phyloP scores from a whole-genome alignment of 2,329 filamentous ascomycete species.

The Fusarium drepaniforme region DNA sequence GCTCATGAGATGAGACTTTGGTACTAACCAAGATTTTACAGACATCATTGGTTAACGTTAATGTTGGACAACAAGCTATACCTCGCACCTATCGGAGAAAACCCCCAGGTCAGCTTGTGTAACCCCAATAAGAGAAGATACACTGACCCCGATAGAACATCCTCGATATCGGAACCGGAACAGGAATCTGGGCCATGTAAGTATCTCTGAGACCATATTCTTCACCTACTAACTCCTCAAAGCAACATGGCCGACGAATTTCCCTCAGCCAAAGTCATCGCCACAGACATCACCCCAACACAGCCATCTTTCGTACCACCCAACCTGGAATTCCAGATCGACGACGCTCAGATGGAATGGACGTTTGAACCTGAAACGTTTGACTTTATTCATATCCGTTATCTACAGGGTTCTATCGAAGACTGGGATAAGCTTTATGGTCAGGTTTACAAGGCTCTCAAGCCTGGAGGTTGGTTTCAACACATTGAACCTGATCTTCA shows the following conservation, averaged over 20 bases:
- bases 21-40: not conserved
- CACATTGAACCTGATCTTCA: conserved; percentile 42
- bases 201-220: accelerated
- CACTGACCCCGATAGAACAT: conserved; percentile 17
- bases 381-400: conserved; percentile 51
- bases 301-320: conserved; percentile 46
- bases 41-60: conserved; percentile 39
- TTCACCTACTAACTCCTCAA: not conserved
- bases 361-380: conserved; percentile 47
- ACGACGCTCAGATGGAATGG: conserved; percentile 57
- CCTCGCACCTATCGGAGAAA: conserved; percentile 32
- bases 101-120: conserved; percentile 19
- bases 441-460: conserved; percentile 32
- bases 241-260: conserved; percentile 40
- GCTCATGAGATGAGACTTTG: not conserved
- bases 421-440: conserved; percentile 45
- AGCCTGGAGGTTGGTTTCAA: conserved; percentile 43
- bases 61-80: conserved; percentile 39
- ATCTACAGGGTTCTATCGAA: conserved; percentile 43
- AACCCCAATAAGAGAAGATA: accelerated
- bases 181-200: conserved; percentile 42
- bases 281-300: conserved; percentile 35
- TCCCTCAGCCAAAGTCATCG: conserved; percentile 36
- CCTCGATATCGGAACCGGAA: conserved; percentile 37
- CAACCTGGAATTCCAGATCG: conserved; percentile 53